Evolutionary conservation across 495 filamentous ascomycete genomes (phyloP).

Genomic region (Xylaria curta): DNA sequence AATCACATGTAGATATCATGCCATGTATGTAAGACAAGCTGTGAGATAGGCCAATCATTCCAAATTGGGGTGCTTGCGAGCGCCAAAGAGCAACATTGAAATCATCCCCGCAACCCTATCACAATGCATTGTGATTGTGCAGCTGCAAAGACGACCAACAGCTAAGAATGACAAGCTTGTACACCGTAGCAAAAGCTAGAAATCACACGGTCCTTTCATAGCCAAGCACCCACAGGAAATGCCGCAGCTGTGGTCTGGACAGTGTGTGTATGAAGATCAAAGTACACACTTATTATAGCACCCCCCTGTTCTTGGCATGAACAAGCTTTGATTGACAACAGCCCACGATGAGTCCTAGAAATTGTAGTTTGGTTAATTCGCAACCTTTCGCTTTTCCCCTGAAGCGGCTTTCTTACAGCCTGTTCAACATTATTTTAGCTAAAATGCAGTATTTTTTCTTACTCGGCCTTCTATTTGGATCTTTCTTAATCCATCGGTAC

Average conservation of each 20-base stretch:
- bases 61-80: not conserved
- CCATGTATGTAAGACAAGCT: not conserved
- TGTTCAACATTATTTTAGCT: not conserved
- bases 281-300: not conserved
- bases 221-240: too few species aligned
- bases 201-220: not conserved
- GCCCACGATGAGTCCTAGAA: not conserved
- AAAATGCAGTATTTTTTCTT: constrained; percentile 11
- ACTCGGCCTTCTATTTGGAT: not conserved
- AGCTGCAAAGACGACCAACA: not conserved
- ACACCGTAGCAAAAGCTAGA: not conserved
- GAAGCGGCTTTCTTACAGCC: not conserved
- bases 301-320: not conserved
- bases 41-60: constrained; percentile 12
- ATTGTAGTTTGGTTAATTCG: not conserved
- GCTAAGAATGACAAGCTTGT: not conserved
- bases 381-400: not conserved
- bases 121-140: not conserved
- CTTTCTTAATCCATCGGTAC: not conserved
- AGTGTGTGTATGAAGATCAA: not conserved
- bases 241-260: not conserved
- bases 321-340: too few species aligned
- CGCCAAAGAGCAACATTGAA: not conserved
- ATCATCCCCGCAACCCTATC: not conserved
- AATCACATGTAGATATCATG: not conserved